Conservation (phyloP, 129 eudicot genomes). For the Erigeron canadensis region DNA sequence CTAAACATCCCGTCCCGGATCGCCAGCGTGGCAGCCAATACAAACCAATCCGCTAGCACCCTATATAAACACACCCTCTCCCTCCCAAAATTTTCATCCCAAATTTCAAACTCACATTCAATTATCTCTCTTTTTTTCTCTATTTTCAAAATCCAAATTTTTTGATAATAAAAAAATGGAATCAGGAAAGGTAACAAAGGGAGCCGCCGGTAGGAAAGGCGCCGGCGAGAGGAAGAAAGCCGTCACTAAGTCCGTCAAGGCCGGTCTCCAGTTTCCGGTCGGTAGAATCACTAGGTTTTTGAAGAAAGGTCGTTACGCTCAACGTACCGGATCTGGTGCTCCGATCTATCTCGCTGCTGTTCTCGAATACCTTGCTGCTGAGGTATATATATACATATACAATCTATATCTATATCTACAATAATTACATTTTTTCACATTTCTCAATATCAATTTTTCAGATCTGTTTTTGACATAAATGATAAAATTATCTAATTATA, state of each 20-base stretch:
- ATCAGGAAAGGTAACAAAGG: conserved; percentile 12
- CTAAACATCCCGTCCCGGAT: background rate
- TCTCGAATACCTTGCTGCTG: conserved; percentile 18
- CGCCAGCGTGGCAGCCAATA: background rate
- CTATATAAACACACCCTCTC: background rate
- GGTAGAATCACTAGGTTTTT: conserved; percentile 12
- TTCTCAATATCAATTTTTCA: background rate
- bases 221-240: conserved; percentile 11
- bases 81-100: background rate
- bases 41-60: background rate
- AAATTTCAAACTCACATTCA: background rate
- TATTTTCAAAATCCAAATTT: background rate
- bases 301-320: conserved; percentile 13
- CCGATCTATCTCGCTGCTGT: conserved; percentile 17
- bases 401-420: background rate
- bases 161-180: background rate
- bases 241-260: background rate
- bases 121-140: background rate
- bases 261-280: conserved; percentile 14
- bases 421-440: background rate
- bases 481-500: no score
- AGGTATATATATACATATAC: background rate
- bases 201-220: conserved; percentile 16
- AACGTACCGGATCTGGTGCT: conserved; percentile 10
- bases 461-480: no score